A percentile compares a stretch with the other conserved stretches of the same genome.
These are phyloP conservation scores for Candida verbasci DNA, from an alignment of 805 yeast species.

Conservation along the genomic window DNA sequence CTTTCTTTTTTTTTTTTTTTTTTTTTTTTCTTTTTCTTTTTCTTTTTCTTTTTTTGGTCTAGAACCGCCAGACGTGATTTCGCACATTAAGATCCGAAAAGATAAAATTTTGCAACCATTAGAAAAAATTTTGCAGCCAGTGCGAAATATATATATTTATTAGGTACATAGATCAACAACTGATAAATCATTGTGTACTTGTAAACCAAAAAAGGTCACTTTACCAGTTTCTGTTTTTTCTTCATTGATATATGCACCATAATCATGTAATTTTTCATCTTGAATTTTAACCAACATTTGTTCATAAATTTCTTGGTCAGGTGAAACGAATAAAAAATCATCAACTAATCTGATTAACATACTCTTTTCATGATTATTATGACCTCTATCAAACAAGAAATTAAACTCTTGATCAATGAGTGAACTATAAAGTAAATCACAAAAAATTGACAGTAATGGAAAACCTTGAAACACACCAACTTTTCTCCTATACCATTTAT, in stretches of 20 bases:
- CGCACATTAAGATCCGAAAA: no score
- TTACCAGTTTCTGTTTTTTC: conserved; percentile 18
- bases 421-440: conserved; percentile 67
- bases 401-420: conserved; percentile 41
- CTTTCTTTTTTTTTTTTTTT: no score
- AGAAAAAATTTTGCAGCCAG: no score
- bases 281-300: conserved; percentile 14
- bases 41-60: no score
- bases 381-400: conserved; percentile 8
- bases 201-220: conserved; percentile 28
- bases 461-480: conserved; percentile 85
- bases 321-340: conserved; percentile 74
- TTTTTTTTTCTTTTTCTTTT: no score
- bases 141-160: no score
- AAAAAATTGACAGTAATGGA: conserved; percentile 66
- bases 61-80: no score
- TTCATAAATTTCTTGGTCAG: conserved; percentile 21
- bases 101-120: no score
- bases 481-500: conserved; percentile 37
- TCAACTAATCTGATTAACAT: conserved; percentile 67
- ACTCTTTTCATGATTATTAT: neutral
- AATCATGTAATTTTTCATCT: conserved; percentile 17
- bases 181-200: no score
- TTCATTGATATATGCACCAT: conserved; percentile 34
- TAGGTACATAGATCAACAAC: no score